These are phyloP conservation scores for Andrographis paniculata DNA, from an alignment of 305 asterid species.

Conservation along the genomic window DNA sequence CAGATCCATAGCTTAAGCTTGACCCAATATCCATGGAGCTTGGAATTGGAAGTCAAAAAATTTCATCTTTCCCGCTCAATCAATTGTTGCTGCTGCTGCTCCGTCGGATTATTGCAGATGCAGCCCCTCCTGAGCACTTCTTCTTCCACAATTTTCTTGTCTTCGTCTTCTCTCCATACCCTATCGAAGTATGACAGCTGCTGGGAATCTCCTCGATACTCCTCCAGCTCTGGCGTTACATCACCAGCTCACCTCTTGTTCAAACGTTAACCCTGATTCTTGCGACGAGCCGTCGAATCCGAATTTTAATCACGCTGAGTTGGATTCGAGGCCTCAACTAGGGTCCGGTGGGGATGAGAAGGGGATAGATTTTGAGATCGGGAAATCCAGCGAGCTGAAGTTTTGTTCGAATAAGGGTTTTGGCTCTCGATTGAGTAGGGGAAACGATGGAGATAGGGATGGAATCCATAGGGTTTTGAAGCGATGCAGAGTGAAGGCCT, in stretches of 20 bases:
- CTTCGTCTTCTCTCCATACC: conserved; percentile 9
- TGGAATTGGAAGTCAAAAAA: background rate
- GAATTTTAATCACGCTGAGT: conserved; percentile 11
- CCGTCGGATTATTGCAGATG: too few relatives aligned
- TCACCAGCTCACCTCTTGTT: conserved; percentile 8
- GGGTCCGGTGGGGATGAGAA: conserved; percentile 8
- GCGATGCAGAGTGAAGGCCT: conserved; percentile 19
- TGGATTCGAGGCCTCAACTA: conserved; percentile 8
- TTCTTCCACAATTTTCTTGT: background rate
- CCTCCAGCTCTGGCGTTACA: conserved; percentile 21
- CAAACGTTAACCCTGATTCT: conserved; percentile 23
- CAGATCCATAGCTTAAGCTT: too few relatives aligned
- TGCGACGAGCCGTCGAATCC: conserved; percentile 8
- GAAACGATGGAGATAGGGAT: conserved; percentile 14
- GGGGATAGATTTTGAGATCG: conserved; percentile 12
- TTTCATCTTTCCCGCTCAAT: conserved; percentile 40
- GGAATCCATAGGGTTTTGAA: conserved; percentile 18
- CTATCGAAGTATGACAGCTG: conserved; percentile 32
- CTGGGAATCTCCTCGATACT: conserved; percentile 25
- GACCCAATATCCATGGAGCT: too few relatives aligned
- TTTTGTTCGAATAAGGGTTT: conserved; percentile 11
- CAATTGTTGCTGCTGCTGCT: too few relatives aligned
- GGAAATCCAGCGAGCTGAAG: conserved; percentile 2
- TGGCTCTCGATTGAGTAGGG: conserved; percentile 1
- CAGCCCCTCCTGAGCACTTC: conserved; percentile 12